phyloP scores from a whole-genome alignment of 2,329 filamentous ascomycete species.

The Thermochaetoides dissita region DNA sequence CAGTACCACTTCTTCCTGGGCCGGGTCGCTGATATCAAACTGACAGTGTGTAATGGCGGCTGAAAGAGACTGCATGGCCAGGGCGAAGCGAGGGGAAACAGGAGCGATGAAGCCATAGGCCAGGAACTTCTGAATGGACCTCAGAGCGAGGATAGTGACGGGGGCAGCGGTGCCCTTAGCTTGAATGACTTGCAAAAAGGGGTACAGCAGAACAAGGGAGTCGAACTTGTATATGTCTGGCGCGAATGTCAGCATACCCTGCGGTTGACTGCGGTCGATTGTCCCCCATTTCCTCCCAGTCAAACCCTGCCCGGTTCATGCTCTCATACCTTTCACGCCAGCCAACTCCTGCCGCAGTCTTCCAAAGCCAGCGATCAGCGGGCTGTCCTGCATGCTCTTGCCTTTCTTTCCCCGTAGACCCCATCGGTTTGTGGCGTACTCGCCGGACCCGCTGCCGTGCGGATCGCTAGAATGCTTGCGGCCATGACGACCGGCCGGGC shows the following conservation, averaged over 20 bases:
- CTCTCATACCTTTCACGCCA: constrained; percentile 54
- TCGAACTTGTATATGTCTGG: constrained; percentile 78
- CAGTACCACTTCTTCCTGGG: constrained; percentile 89
- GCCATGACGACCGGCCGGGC: constrained; percentile 25
- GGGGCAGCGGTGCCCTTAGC: constrained; percentile 91
- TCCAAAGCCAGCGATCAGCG: constrained; percentile 87
- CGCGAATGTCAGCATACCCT: constrained; percentile 15
- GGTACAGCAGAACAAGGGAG: constrained; percentile 74
- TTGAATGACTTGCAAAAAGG: constrained; percentile 92
- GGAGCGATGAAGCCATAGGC: constrained; percentile 82
- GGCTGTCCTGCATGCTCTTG: constrained; percentile 95
- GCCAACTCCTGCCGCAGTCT: constrained; percentile 78
- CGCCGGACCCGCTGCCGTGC: constrained; percentile 30
- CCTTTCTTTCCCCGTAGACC: constrained; percentile 87
- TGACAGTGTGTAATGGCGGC: constrained; percentile 94
- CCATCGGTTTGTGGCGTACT: constrained; percentile 67
- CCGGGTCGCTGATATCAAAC: constrained; percentile 90
- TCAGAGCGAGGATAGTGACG: constrained; percentile 85
- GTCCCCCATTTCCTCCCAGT: not conserved
- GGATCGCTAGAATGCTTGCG: constrained; percentile 26
- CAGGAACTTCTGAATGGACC: constrained; percentile 91
- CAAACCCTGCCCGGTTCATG: too few relatives aligned
- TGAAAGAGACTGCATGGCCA: constrained; percentile 89
- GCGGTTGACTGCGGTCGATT: too few relatives aligned
- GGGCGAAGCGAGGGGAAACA: constrained; percentile 70